Conservation (phyloP, 1,284 basidiomycete species). For the Kalmanozyma brasiliensis region DNA sequence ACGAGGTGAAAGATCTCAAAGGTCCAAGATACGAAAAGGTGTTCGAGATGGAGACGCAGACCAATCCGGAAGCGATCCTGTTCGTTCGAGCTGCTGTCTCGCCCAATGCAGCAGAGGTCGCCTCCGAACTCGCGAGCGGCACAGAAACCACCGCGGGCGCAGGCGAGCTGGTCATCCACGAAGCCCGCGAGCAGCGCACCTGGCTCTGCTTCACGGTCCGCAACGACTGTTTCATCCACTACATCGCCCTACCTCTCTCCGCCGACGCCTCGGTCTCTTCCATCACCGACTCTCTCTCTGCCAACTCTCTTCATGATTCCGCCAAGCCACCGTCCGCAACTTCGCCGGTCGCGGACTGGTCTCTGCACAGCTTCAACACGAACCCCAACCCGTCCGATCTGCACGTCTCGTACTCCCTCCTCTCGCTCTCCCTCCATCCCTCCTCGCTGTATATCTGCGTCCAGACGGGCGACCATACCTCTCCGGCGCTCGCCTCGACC, state of each 20-base stretch:
- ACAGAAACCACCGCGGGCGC: neutral
- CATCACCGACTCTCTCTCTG: constrained; percentile 4
- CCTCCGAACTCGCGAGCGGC: neutral
- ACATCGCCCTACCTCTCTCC: constrained; percentile 52
- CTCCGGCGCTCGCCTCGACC: constrained; percentile 15
- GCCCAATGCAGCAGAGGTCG: constrained; percentile 11
- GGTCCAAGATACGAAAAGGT: constrained; percentile 38
- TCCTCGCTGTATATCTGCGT: constrained; percentile 50
- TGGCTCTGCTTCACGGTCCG: constrained; percentile 59
- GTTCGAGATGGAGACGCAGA: constrained; percentile 47
- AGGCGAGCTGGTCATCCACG: constrained; percentile 21
- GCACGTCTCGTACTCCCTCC: constrained; percentile 61
- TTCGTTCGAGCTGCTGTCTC: constrained; percentile 42
- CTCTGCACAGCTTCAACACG: constrained; percentile 55
- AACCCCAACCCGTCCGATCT: constrained; percentile 52
- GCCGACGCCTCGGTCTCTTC: constrained; percentile 12
- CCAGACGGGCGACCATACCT: constrained; percentile 60
- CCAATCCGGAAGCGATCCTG: constrained; percentile 61
- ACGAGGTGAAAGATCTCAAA: constrained; percentile 24
- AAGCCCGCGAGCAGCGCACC: constrained; percentile 27
- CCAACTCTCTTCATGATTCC: neutral
- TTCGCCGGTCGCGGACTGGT: constrained; percentile 24
- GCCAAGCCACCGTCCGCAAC: neutral
- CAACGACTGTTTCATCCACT: constrained; percentile 54
- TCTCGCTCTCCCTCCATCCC: constrained; percentile 58